phyloP scores from a whole-genome alignment of 495 filamentous ascomycete genomes.

The Tirmania nivea region DNA sequence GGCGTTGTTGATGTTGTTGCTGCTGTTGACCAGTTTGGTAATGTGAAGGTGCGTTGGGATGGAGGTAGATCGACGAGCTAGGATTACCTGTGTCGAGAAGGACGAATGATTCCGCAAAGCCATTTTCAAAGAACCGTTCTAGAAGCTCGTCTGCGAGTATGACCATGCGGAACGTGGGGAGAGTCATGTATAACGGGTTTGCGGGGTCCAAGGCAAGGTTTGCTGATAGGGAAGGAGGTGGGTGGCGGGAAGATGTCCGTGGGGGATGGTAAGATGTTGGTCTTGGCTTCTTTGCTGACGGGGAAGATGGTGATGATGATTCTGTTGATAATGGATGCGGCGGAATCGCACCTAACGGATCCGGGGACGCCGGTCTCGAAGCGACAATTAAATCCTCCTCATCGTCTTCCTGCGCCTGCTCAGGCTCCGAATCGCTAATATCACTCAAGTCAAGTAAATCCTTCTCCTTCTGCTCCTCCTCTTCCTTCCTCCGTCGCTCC shows the following conservation, averaged over 20 bases:
- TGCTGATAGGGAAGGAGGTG: constrained; percentile 22
- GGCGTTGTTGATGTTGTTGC: background rate
- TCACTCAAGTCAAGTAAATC: background rate
- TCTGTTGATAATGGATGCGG: background rate
- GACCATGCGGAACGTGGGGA: constrained; percentile 97
- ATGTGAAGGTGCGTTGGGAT: background rate
- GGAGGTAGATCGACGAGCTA: background rate
- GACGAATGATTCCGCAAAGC: constrained; percentile 50
- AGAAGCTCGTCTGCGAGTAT: constrained; percentile 87
- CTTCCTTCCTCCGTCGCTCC: constrained; percentile 6
- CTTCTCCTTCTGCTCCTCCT: constrained; percentile 22
- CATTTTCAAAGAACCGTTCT: constrained; percentile 84
- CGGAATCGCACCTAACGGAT: background rate
- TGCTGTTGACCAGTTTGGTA: background rate
- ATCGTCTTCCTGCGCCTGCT: constrained; percentile 23
- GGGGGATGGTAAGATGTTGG: background rate
- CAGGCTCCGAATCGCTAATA: background rate
- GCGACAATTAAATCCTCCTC: constrained; percentile 36
- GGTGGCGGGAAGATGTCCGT: background rate
- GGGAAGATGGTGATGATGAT: background rate
- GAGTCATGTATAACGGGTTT: constrained; percentile 82
- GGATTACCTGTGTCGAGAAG: constrained; percentile 22
- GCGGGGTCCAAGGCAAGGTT: constrained; percentile 81
- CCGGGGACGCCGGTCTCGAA: background rate
- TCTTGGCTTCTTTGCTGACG: constrained; percentile 19